Evolutionary conservation across 2,329 filamentous ascomycete species (phyloP), one percentile per base, ranked within the genome.

Genomic region (Plectosphaerella plurivora): DNA sequence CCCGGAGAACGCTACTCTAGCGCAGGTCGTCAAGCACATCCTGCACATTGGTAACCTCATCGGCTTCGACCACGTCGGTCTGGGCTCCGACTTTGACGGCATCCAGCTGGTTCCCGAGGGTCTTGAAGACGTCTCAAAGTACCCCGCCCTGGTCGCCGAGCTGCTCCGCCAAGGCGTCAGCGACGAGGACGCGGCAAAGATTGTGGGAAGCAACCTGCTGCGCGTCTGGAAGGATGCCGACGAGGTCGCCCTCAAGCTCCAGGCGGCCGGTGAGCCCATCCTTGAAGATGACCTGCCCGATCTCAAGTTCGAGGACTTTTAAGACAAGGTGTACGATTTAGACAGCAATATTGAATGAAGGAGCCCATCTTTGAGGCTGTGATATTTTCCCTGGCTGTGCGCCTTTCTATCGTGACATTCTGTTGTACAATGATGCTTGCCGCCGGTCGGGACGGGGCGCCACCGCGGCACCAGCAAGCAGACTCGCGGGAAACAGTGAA

Each of bases 201-300:
- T 97, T 10, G 87, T 84, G 0, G 92, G 92, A 0, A 81, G 85
- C 3, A 97, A 97, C 66, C 58, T 96, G 3, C 68, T 97, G 53
- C 82, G 92, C 18, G 91, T 97, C 6, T 96, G 91, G 92, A 78
- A 73, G 52, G 86, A 88, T 25, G 89, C 87, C 1, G 92, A 97
- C 57, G 73, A 70, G 22, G 84, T 95, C 39, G 87, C 89, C 6
- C 73, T 73, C 44, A 72, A 79, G 65, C 65, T 96, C 72, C 86
- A 90, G 68, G 68, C 70, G 3, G 72, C 72, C 2, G 82, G 83
- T 0, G 76, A 72, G 51, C 73, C 73, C 5, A 65, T 75, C 3
- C 57, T 83, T 53, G 81, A 84, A 63, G 83, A 86, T 62, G 73
- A 82, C 33, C 57, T 78, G 37, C 57, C 64, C 2, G 53, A 37